Percentiles rank a stretch among this genome's conserved stretches.
phyloP scores from a whole-genome alignment of 78 protist genomes.

The Dictyostelium intermedium region DNA sequence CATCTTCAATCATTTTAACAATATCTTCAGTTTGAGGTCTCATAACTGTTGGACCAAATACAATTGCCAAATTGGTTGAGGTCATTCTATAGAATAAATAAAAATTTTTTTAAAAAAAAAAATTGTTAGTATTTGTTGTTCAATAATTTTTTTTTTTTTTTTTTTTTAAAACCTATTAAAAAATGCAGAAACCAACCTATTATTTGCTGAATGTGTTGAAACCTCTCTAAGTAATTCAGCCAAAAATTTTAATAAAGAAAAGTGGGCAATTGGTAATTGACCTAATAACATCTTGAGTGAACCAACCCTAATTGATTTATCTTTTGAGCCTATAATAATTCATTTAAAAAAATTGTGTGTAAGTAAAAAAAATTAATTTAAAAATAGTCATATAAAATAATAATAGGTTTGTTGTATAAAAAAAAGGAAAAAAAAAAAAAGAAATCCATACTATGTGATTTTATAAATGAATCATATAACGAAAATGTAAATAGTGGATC shows the following conservation, averaged over 20 bases:
- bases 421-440: neutral
- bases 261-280: slow-evolving; percentile 64
- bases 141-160: too few species aligned
- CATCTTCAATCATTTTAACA: slow-evolving; percentile 71
- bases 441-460: slow-evolving; percentile 37
- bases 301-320: slow-evolving; percentile 12
- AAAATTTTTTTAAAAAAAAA: neutral
- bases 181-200: neutral
- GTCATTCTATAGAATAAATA: slow-evolving; percentile 39
- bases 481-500: slow-evolving; percentile 72
- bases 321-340: slow-evolving; percentile 10
- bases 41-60: slow-evolving; percentile 84
- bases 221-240: slow-evolving; percentile 60
- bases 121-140: neutral
- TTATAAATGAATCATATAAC: slow-evolving; percentile 70
- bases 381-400: neutral
- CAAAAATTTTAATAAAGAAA: slow-evolving; percentile 33
- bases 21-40: slow-evolving; percentile 68
- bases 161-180: too few species aligned
- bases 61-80: slow-evolving; percentile 73
- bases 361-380: neutral
- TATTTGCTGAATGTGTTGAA: slow-evolving; percentile 6
- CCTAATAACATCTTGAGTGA: slow-evolving; percentile 13
- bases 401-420: too few species aligned
- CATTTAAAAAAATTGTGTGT: neutral